Percentiles rank a stretch among this genome's conserved stretches.
These are phyloP conservation scores for Salvia rosmarinus DNA, from an alignment of 257 asterid species.

Conservation along the genomic window DNA sequence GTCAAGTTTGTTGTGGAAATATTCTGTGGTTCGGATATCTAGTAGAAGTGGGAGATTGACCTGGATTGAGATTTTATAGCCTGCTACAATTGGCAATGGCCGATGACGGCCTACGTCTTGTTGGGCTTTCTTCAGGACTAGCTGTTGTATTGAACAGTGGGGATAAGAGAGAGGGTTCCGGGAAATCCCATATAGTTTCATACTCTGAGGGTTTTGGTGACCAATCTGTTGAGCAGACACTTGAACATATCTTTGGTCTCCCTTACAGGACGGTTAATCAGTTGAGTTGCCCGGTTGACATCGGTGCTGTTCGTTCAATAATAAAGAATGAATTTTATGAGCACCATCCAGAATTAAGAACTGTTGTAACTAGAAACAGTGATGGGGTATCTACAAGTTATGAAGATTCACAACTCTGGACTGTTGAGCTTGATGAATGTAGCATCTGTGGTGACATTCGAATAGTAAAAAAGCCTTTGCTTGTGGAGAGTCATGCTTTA, in stretches of 20 bases:
- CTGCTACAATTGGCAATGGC: constrained; percentile 63
- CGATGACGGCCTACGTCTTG: constrained; percentile 72
- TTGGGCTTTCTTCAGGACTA: constrained; percentile 86
- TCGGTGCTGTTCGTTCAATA: constrained; percentile 53
- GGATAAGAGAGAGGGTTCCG: constrained; percentile 64
- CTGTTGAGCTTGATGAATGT: constrained; percentile 72
- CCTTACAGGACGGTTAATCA: constrained; percentile 67
- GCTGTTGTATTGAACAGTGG: constrained; percentile 77
- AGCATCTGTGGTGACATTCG: constrained; percentile 87
- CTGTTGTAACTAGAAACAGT: constrained; percentile 39
- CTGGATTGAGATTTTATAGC: constrained; percentile 23
- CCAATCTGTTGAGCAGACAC: constrained; percentile 86
- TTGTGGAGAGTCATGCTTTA: constrained; percentile 84
- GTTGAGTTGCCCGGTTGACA: constrained; percentile 57
- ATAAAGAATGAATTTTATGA: constrained; percentile 60
- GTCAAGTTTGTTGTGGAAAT: constrained; percentile 19
- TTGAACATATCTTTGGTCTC: constrained; percentile 86
- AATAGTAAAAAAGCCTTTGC: constrained; percentile 63
- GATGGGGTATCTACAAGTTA: constrained; percentile 61
- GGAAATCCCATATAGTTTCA: constrained; percentile 70
- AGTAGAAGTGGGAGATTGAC: constrained; percentile 31
- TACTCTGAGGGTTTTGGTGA: constrained; percentile 85
- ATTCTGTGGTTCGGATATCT: constrained; percentile 29
- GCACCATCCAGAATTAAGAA: constrained; percentile 51
- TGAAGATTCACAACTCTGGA: constrained; percentile 46